Percentiles rank a stretch among this genome's conserved stretches.
Conservation (phyloP, 495 filamentous ascomycete genomes). For the Lasiosphaeria ovina region DNA sequence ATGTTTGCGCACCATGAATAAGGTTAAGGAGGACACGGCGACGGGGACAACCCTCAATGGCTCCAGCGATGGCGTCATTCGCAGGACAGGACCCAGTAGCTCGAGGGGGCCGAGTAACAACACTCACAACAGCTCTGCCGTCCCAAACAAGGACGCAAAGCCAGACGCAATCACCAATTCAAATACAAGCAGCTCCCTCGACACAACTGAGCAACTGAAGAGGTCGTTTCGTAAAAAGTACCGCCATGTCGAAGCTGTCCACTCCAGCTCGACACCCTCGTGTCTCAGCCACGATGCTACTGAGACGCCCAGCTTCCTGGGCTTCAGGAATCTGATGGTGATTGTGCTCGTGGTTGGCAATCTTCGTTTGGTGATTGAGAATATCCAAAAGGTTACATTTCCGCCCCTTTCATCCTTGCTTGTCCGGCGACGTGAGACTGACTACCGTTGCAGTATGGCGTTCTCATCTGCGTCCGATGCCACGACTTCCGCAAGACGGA, state of each 20-base stretch:
- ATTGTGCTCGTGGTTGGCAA: conserved; percentile 92
- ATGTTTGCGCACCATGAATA: conserved; percentile 20
- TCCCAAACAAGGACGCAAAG: conserved; percentile 4
- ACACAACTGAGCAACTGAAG: conserved; percentile 22
- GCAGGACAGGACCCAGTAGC: conserved; percentile 2
- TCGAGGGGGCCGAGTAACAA: background rate
- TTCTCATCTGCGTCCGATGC: conserved; percentile 87
- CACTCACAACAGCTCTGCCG: conserved; percentile 24
- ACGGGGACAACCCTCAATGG: conserved; percentile 8
- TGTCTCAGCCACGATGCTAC: conserved; percentile 81
- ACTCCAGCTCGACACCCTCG: conserved; percentile 67
- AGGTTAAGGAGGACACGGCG: conserved; percentile 4
- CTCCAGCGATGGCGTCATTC: conserved; percentile 17
- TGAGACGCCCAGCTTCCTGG: conserved; percentile 76
- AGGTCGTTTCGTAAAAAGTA: conserved; percentile 57
- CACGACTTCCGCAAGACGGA: conserved; percentile 84
- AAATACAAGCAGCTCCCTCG: conserved; percentile 13
- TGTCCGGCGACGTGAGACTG: conserved; percentile 2
- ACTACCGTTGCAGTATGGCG: conserved; percentile 68
- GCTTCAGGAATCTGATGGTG: conserved; percentile 95
- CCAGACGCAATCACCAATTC: background rate
- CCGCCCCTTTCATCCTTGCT: conserved; percentile 21
- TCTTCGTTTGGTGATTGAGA: conserved; percentile 89
- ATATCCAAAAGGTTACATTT: conserved; percentile 77
- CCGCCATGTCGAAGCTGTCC: conserved; percentile 83